Percentiles rank a stretch among this genome's conserved stretches.
phyloP scores from a whole-genome alignment of 1,284 basidiomycete species.

The Irpex lacteus region DNA sequence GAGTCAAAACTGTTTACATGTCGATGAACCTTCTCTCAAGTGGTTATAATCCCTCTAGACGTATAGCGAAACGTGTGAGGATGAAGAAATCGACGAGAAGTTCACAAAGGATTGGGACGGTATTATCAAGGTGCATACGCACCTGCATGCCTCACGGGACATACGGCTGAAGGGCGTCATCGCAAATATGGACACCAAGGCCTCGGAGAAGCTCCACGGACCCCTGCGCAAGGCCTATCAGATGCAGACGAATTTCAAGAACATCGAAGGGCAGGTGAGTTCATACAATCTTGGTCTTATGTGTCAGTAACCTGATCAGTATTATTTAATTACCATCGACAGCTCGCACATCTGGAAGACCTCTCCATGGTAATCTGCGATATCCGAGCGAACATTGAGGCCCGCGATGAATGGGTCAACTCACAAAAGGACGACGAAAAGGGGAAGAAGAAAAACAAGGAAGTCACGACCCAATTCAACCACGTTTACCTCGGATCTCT shows the following conservation, averaged over 20 bases:
- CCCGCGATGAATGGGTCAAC: neutral
- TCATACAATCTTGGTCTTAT: neutral
- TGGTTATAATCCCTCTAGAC: neutral
- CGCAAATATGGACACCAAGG: conserved; percentile 21
- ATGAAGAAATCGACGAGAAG: neutral
- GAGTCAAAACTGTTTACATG: neutral
- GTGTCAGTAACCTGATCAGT: neutral
- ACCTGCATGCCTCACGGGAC: neutral
- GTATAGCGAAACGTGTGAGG: neutral
- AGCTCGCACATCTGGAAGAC: neutral
- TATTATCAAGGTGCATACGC: conserved; percentile 2
- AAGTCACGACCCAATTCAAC: neutral
- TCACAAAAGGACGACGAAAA: neutral
- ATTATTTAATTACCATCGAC: neutral
- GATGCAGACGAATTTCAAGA: conserved; percentile 29
- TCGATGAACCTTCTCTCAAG: neutral
- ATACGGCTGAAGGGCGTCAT: conserved; percentile 23
- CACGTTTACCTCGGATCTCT: neutral
- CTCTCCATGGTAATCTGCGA: neutral
- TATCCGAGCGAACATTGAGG: neutral
- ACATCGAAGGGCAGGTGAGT: conserved; percentile 23
- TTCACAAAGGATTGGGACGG: neutral
- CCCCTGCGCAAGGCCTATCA: conserved; percentile 24
- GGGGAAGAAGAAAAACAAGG: neutral
- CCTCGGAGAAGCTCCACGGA: conserved; percentile 24